Conservation (phyloP, 805 yeast species). For the Candida vaughaniae region DNA sequence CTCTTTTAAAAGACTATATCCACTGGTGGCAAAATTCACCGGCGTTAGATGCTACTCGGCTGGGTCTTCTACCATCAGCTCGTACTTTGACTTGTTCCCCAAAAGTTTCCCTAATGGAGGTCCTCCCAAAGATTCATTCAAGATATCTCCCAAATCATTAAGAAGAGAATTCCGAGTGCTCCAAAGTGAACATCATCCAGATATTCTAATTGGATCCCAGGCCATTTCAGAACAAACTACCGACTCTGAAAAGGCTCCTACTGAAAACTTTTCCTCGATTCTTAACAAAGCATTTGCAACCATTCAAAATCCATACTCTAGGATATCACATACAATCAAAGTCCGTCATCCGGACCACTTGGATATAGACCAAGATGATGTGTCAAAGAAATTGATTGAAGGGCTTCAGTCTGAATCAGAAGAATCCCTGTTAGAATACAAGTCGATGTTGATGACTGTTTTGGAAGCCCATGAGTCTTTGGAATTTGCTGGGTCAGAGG, state of each 20-base stretch:
- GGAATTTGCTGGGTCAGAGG: slow-evolving; percentile 59
- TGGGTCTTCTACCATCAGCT: slow-evolving; percentile 1
- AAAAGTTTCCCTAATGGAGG: slow-evolving; percentile 64
- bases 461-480: slow-evolving; percentile 83
- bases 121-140: slow-evolving; percentile 62
- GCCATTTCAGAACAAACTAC: slow-evolving; percentile 14
- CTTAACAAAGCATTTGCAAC: slow-evolving; percentile 79
- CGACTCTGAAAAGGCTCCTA: no score
- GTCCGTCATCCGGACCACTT: slow-evolving; percentile 35
- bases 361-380: slow-evolving; percentile 62
- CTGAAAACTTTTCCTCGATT: slow-evolving; percentile 44
- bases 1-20: no score
- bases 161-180: slow-evolving; percentile 73
- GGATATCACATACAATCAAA: slow-evolving; percentile 45
- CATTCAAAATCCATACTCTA: slow-evolving; percentile 62
- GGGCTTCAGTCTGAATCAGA: slow-evolving; percentile 34
- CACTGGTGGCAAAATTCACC: no score
- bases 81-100: slow-evolving; percentile 70
- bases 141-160: slow-evolving; percentile 52
- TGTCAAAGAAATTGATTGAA: slow-evolving; percentile 40
- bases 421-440: slow-evolving; percentile 39
- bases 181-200: slow-evolving; percentile 84
- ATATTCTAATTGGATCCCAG: slow-evolving; percentile 41
- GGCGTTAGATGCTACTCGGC: not conserved
- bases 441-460: slow-evolving; percentile 67